A percentile compares a stretch with the other conserved stretches of the same genome.
Evolutionary conservation across 2,329 filamentous ascomycete species (phyloP).

Genomic region (Zymoseptoria brevis): DNA sequence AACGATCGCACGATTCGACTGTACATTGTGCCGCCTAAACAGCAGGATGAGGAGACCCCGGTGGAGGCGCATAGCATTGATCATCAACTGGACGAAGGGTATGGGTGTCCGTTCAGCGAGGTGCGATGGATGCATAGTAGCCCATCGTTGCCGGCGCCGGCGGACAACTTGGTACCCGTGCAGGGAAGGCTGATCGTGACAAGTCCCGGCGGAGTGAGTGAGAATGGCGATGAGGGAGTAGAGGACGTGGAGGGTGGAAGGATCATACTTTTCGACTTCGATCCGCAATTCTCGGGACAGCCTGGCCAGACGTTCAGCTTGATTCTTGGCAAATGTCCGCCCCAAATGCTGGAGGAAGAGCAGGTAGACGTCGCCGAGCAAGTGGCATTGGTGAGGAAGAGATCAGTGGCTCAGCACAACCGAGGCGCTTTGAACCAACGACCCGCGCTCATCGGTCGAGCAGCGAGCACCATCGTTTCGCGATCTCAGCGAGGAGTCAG

Average conservation of each 20-base stretch:
- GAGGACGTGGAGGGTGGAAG: slow-evolving; percentile 31
- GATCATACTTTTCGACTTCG: slow-evolving; percentile 28
- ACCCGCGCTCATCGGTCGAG: slow-evolving; percentile 27
- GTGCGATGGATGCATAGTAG: slow-evolving; percentile 30
- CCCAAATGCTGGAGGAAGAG: slow-evolving; percentile 28
- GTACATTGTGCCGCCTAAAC: slow-evolving; percentile 28
- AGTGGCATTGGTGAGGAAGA: slow-evolving; percentile 28
- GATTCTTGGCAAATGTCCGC: slow-evolving; percentile 29
- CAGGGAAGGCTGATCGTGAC: slow-evolving; percentile 30
- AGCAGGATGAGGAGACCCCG: slow-evolving; percentile 21
- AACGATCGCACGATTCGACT: slow-evolving; percentile 31
- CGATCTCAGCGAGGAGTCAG: slow-evolving; percentile 11
- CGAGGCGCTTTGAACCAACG: slow-evolving; percentile 25
- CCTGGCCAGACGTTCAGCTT: slow-evolving; percentile 31
- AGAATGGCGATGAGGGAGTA: slow-evolving; percentile 25
- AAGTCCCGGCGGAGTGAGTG: slow-evolving; percentile 29
- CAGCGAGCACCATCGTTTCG: slow-evolving; percentile 27
- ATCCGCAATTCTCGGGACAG: slow-evolving; percentile 26
- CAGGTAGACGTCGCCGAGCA: slow-evolving; percentile 28
- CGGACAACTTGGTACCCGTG: slow-evolving; percentile 20
- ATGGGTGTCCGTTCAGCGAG: slow-evolving; percentile 32
- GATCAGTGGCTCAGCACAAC: slow-evolving; percentile 31
- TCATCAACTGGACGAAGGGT: slow-evolving; percentile 32
- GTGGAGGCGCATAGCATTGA: slow-evolving; percentile 33
- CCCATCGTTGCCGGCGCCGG: slow-evolving; percentile 21